Base-by-base conservation (phyloP, 495 filamentous ascomycete genomes). In the Pseudevernia furfuracea region DNA sequence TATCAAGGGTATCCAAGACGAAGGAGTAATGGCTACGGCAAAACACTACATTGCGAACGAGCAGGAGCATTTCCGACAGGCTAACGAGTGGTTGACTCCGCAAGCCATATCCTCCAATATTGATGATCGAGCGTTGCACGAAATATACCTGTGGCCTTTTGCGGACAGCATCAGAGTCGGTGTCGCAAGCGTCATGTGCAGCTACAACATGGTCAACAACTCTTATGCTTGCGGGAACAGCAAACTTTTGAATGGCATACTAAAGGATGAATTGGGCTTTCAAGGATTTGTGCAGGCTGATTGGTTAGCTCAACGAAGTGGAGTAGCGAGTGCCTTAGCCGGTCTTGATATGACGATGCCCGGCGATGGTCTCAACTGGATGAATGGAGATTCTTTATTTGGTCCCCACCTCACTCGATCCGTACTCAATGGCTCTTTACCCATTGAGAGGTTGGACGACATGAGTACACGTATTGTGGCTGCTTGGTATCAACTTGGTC, bases 311-410 rank as follows among this genome's bases (percentile, higher is more conserved):
- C 92, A 96, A 72, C 82, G 89, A 38, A 86, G 85, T 32, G 92
- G 92, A 32, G 88, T 96, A 0, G 83, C 82, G 21, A 88, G 85
- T 66, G 88, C 92, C 5, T 74, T 96, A 28, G 87, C 91, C 28
- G 93, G 93, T 1, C 77, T 97, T 17, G 93, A 97, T 73, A 92
- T 96, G 90, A 89, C 83, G 17, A 97, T 97, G 93, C 94, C 94
- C 4, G 93, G 93, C 14, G 92, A 97, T 74, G 92, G 93, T 2
- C 72, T 89, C 14, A 67, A 67, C 19, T 96, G 90, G 91, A 80
- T 80, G 28, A 80, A 92, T 67, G 92, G 91, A 11, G 74, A 89
- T 25, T 87, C 89, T 0, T 80, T 96, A 0, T 96, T 90, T 87
- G 93, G 94, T 2, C 75, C 82, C 17, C 79, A 90, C 55, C 79